phyloP scores from a whole-genome alignment of 129 eudicot species.

The Ambrosia trifida region DNA sequence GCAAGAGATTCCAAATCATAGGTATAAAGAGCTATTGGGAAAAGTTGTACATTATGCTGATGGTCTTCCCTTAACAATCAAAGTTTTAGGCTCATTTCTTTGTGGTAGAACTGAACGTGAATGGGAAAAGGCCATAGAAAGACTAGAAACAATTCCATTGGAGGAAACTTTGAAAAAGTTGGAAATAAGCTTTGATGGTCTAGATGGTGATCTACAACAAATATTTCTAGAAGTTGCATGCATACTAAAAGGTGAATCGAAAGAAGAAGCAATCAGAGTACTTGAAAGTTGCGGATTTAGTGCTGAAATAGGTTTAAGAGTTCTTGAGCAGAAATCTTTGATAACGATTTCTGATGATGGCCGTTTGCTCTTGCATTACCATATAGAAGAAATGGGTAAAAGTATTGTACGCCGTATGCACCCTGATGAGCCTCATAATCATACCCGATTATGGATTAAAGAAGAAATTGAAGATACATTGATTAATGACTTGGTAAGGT shows the following conservation, averaged over 20 bases:
- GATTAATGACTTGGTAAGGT: not conserved
- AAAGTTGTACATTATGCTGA: constrained; percentile 19
- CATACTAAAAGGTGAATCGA: not conserved
- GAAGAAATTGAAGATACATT: constrained; percentile 7
- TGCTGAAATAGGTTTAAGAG: constrained; percentile 2
- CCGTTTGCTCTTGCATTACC: not conserved
- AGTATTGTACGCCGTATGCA: not conserved
- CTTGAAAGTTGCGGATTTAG: constrained; percentile 16
- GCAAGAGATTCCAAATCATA: not conserved
- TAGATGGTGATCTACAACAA: not conserved
- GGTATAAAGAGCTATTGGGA: constrained; percentile 2
- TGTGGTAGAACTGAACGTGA: not conserved
- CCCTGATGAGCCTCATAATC: not conserved
- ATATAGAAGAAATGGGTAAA: constrained; percentile 7
- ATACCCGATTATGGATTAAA: constrained; percentile 5
- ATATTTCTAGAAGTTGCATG: constrained; percentile 24
- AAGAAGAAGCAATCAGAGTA: not conserved
- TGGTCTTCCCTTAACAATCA: constrained; percentile 19
- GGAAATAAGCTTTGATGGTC: constrained; percentile 1
- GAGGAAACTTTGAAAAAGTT: not conserved
- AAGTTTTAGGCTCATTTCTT: not conserved
- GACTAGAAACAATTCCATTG: not conserved
- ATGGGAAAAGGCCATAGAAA: not conserved
- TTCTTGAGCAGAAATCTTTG: constrained; percentile 22
- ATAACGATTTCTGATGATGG: not conserved